phyloP scores from a whole-genome alignment of 805 yeast genomes.

The Yamadazyma takamatsuzukensis region DNA sequence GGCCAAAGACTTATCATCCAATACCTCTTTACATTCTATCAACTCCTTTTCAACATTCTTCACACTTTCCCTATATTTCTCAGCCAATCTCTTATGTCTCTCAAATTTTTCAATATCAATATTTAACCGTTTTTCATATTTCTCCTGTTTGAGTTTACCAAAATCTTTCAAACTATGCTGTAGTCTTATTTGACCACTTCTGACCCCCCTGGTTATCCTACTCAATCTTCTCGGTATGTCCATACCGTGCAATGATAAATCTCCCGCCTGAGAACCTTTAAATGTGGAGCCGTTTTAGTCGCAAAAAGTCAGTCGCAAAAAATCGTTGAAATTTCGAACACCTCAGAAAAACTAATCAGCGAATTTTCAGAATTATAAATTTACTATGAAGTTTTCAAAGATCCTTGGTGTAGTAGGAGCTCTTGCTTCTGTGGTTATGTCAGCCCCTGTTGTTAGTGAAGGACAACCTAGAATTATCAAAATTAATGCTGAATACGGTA shows the following conservation, averaged over 20 bases:
- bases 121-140: conserved; percentile 5
- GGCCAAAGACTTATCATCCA: not conserved
- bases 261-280: too few relatives aligned
- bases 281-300: too few relatives aligned
- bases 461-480: conserved; percentile 4
- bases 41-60: not conserved
- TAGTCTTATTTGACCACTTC: too few relatives aligned
- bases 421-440: conserved; percentile 5
- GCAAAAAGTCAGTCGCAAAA: too few relatives aligned
- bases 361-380: too few relatives aligned
- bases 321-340: too few relatives aligned
- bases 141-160: not conserved
- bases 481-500: conserved; percentile 32
- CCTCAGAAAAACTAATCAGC: too few relatives aligned
- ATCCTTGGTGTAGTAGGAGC: conserved; percentile 11
- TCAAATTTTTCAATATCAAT: conserved; percentile 2
- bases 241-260: too few relatives aligned
- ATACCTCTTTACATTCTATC: not conserved
- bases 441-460: conserved; percentile 6
- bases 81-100: conserved; percentile 1
- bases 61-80: not conserved
- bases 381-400: conserved; percentile 14
- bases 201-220: too few relatives aligned
- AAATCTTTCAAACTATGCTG: not conserved
- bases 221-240: too few relatives aligned